Evolutionary conservation across 768 basidiomycete species (phyloP), one percentile per base, ranked within the genome.

Genomic region (Termitomyces sp.): DNA sequence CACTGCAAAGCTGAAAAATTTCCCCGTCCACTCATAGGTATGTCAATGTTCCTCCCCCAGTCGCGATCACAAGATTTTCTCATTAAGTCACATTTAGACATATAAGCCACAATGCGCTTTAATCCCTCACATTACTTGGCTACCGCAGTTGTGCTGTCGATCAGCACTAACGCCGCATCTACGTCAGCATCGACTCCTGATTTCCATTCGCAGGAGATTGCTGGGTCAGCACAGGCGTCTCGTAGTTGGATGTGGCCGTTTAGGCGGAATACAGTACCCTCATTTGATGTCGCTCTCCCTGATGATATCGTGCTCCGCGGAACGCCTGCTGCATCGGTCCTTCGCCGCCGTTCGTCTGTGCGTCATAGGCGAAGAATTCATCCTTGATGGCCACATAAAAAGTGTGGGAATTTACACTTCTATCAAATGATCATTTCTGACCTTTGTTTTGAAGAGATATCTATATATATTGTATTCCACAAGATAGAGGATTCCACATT

Each of bases 301-400:
- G 32, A 8, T 16, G 56, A 64, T 23, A 36, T 56, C 10, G 49
- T 44, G n/a, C 33, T 57, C 10, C 56, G 51, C 13, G 62, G 64
- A 28, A 62, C 61, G 8, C 58, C 59, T 16, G 61, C 62, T 3
- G 56, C 61, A 2, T 58, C 59, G 1, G 54, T 59, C 26, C 59
- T 64, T 40, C 64, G 66, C 26, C 61, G 64, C 32, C 60, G 53
- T 28, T 56, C 54, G 16, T 61, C 64, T 46, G 55, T 40, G n/a
- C 64, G 52, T 30, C 66, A 63, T 18, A 50, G 66, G 35, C 61
- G 66, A 54, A 47, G 66, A 52, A 56, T 61, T 12, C 66, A 65
- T 51, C 64, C 66, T 28, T 67, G 52, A 64, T 32, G 32, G 32
- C 32, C 5, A 32, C 32, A 32, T 7, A 32, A 32, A 32, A 32